Evolutionary conservation across 2,329 filamentous ascomycete genomes (phyloP).

Genomic region (Sphaerostilbella broomeana): DNA sequence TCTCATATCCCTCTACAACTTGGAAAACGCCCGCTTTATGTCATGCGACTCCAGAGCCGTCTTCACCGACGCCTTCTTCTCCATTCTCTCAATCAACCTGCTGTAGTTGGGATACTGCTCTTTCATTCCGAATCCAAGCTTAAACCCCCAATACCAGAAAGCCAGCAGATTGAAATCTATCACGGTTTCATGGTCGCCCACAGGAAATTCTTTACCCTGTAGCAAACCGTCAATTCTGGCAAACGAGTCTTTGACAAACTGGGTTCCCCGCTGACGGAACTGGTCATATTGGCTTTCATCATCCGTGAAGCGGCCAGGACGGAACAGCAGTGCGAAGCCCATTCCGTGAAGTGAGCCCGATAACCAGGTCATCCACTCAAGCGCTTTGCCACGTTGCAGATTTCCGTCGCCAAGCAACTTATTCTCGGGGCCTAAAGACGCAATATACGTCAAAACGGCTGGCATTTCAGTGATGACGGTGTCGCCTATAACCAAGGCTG

Average conservation of each 20-base stretch:
- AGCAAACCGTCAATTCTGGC: no score
- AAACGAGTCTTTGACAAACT: constrained; percentile 2
- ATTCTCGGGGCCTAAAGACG: not conserved
- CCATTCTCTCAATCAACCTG: no score
- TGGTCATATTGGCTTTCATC: not conserved
- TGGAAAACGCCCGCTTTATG: no score
- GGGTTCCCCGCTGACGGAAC: not conserved
- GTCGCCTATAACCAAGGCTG: constrained; percentile 1
- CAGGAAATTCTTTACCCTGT: no score
- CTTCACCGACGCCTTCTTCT: no score
- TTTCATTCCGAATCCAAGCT: no score
- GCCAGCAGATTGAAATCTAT: no score
- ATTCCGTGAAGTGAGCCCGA: not conserved
- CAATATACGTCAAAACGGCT: constrained; percentile 2
- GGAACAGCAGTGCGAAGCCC: not conserved
- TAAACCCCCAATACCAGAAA: no score
- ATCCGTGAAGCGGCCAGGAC: not conserved
- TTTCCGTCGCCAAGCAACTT: constrained; percentile 1
- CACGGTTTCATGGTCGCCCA: no score
- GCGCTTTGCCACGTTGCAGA: not conserved
- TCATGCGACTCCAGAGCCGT: no score
- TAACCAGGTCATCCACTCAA: constrained; percentile 7
- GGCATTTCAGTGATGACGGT: constrained; percentile 7
- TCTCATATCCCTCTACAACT: no score
- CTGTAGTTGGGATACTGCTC: no score